Evolutionary conservation across 2,329 filamentous ascomycete genomes (phyloP).

Genomic region (Xylaria sp.): DNA sequence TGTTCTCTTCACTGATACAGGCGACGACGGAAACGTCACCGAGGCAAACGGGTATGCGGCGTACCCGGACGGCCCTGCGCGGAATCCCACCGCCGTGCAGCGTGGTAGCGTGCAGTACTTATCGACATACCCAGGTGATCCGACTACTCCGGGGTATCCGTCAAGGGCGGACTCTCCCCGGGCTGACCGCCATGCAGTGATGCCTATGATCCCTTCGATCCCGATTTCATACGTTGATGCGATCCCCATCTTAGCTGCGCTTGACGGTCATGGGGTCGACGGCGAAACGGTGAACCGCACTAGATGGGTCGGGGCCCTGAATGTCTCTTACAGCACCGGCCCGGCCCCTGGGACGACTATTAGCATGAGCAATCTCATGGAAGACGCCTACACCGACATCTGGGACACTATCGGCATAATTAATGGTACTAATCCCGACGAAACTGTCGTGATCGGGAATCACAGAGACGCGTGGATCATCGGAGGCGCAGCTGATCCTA

Average conservation of each 20-base stretch:
- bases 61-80: slow-evolving; percentile 81
- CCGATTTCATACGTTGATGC: slow-evolving; percentile 84
- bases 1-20: slow-evolving; percentile 79
- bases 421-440: slow-evolving; percentile 79
- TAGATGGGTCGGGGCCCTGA: slow-evolving; percentile 66
- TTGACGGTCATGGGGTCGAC: slow-evolving; percentile 80
- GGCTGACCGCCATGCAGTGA: slow-evolving; percentile 68
- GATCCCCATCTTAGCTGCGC: slow-evolving; percentile 78
- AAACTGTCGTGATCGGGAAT: slow-evolving; percentile 82
- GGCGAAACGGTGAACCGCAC: slow-evolving; percentile 72
- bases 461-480: slow-evolving; percentile 87
- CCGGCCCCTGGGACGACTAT: slow-evolving; percentile 67
- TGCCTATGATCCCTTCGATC: slow-evolving; percentile 81
- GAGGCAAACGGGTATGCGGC: slow-evolving; percentile 77
- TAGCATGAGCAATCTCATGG: slow-evolving; percentile 75
- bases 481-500: slow-evolving; percentile 86
- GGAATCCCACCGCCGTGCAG: slow-evolving; percentile 82
- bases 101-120: slow-evolving; percentile 80
- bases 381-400: slow-evolving; percentile 75
- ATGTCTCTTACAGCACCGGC: slow-evolving; percentile 57
- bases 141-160: slow-evolving; percentile 85
- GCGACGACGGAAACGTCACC: slow-evolving; percentile 79
- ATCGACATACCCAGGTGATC: slow-evolving; percentile 70
- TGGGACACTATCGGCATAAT: slow-evolving; percentile 86
- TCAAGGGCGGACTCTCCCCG: slow-evolving; percentile 78